Base-by-base conservation (phyloP, 2,329 filamentous ascomycete genomes). In the Ophiosphaerella herpotricha region DNA sequence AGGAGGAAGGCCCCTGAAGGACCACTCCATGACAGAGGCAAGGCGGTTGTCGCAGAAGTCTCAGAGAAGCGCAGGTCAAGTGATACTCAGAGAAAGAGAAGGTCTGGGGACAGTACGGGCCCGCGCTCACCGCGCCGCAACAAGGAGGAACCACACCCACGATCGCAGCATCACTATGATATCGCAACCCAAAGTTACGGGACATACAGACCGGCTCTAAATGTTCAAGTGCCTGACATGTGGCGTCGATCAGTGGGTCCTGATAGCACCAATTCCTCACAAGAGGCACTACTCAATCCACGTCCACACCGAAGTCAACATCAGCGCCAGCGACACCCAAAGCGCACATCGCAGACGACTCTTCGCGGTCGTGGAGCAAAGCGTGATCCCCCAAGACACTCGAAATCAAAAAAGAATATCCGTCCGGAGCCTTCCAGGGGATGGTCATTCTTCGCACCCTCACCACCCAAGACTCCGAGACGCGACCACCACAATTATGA, bases 281-380 rank as follows among this genome's bases (percentile, higher is more conserved):
- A 71, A 31, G 70, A 73, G 47, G 67, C 64, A 44, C 53, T 73
- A 2, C 50, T 73, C 35, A 72, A 73, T 29, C 70, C 70, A 7
- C 66, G 68, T n/a, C 70, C 70, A 26, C 63, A 71, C 39, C 57
- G 70, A 38, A 70, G 63, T 38, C 63, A 60, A 38, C 67, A 67
- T 32, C 58, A 64, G 33, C 57, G 69, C 7, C 68, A 70, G 43
- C 60, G 62, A 23, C 69, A 73, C 45, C 62, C 64, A 42, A 71
- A 66, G 43, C 66, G 60, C 39, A 66, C 62, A 9, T 72, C 68
- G 39, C 68, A 71, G 50, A 59, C 60, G 18, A 72, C 70, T 16
- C 50, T 73, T 29, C 61, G 66, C 42, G 70, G 70, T 39, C 67
- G 66, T 42, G 70, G 70, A 43, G 67, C 67, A 33, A 72, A 72